These are phyloP conservation scores for Cyclocybe aegerita DNA, from an alignment of 768 basidiomycete species.

Conservation along the genomic window DNA sequence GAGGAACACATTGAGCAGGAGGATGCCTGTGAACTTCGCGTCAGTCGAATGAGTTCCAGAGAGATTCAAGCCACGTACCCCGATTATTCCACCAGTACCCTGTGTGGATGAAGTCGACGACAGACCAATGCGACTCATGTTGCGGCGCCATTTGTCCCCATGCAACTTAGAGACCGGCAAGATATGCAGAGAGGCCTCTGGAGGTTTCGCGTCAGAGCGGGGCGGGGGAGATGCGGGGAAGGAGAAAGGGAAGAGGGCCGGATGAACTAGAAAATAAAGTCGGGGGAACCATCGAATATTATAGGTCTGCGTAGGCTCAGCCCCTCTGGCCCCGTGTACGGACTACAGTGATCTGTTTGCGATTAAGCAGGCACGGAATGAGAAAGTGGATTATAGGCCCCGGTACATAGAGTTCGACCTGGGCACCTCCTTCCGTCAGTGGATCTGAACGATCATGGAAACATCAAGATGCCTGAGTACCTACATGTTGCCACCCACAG, in stretches of 20 bases:
- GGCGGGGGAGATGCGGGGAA: background rate
- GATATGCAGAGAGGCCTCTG: background rate
- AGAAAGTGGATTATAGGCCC: too few relatives aligned
- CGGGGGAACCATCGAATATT: background rate
- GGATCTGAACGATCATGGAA: background rate
- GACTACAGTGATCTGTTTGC: too few relatives aligned
- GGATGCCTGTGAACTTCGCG: constrained; percentile 41
- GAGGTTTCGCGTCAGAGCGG: background rate
- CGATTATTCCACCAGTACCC: constrained; percentile 64
- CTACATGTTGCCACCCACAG: background rate
- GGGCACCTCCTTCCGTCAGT: background rate
- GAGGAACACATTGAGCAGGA: constrained; percentile 57
- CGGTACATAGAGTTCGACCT: background rate
- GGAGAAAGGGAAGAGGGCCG: background rate
- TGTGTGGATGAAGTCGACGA: constrained; percentile 58
- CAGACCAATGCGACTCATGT: constrained; percentile 31
- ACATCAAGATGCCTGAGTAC: background rate
- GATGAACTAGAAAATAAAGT: constrained; percentile 2
- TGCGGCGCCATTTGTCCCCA: constrained; percentile 10
- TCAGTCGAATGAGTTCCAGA: background rate
- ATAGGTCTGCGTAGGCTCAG: constrained; percentile 1
- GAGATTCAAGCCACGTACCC: constrained; percentile 32
- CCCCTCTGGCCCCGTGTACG: constrained; percentile 3
- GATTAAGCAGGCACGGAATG: too few relatives aligned
- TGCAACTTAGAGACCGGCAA: background rate